Conservation (phyloP, 768 basidiomycete genomes). For the Megacollybia marginata region DNA sequence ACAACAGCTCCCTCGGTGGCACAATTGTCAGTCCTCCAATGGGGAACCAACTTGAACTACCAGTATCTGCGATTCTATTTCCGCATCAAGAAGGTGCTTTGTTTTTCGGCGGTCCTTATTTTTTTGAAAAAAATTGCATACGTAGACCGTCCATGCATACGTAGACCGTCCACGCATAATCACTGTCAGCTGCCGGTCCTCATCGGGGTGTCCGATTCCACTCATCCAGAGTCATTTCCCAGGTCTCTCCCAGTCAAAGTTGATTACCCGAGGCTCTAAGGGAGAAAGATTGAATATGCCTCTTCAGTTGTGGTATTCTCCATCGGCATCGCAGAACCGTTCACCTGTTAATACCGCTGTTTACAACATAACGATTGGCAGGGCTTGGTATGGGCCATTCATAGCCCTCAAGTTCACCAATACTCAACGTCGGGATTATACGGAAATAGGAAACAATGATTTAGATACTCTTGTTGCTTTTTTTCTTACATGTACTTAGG, state of each 20-base stretch:
- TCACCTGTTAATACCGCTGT: constrained; percentile 73
- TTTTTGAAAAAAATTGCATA: too few relatives aligned
- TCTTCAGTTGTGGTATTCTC: constrained; percentile 76
- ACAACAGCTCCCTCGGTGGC: constrained; percentile 29
- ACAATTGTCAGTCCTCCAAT: constrained; percentile 72
- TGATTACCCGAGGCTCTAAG: constrained; percentile 78
- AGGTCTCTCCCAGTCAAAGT: constrained; percentile 53
- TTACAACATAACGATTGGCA: constrained; percentile 76
- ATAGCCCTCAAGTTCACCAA: constrained; percentile 83
- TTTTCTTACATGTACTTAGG: constrained; percentile 70
- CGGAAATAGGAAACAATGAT: constrained; percentile 79
- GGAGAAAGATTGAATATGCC: constrained; percentile 79
- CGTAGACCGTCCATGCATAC: constrained; percentile 2
- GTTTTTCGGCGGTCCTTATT: too few relatives aligned
- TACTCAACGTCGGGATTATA: constrained; percentile 73
- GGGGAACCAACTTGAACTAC: constrained; percentile 51
- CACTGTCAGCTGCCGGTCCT: constrained; percentile 62
- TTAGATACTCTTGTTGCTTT: constrained; percentile 81
- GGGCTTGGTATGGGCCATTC: constrained; percentile 74
- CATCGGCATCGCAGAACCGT: constrained; percentile 48
- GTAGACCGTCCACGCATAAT: constrained; percentile 74
- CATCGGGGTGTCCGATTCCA: constrained; percentile 67
- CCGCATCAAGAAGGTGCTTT: too few relatives aligned
- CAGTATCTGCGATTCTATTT: constrained; percentile 70
- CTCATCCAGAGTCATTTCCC: constrained; percentile 55